phyloP scores from a whole-genome alignment of 1,284 basidiomycete genomes.

The Heterobasidion irregulare region DNA sequence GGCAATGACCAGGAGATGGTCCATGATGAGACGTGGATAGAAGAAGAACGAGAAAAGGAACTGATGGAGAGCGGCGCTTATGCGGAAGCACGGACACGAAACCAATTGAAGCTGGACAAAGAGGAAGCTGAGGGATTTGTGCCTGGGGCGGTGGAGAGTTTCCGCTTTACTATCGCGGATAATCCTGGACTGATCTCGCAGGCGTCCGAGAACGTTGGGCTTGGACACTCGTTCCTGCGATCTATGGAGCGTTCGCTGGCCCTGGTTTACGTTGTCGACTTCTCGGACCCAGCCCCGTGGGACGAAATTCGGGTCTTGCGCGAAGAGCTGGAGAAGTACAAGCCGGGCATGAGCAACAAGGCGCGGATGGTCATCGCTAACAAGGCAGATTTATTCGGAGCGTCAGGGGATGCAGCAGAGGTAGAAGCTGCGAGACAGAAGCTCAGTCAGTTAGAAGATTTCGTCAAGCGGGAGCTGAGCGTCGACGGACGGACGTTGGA shows the following conservation, averaged over 20 bases:
- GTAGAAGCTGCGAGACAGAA: constrained; percentile 53
- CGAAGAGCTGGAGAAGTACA: constrained; percentile 82
- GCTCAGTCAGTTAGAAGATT: constrained; percentile 44
- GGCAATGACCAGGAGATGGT: constrained; percentile 44
- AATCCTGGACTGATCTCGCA: constrained; percentile 88
- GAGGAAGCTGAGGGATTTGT: constrained; percentile 10
- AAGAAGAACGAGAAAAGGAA: constrained; percentile 40
- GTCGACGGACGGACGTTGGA: constrained; percentile 32
- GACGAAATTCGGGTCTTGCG: constrained; percentile 67
- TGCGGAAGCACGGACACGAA: constrained; percentile 40
- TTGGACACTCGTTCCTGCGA: constrained; percentile 91
- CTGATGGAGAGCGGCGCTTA: constrained; percentile 44
- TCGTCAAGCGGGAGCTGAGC: constrained; percentile 40
- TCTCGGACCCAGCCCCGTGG: constrained; percentile 67
- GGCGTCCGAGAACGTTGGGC: constrained; percentile 83
- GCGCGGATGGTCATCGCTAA: constrained; percentile 85
- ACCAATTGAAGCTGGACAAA: constrained; percentile 25
- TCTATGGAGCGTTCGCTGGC: constrained; percentile 90
- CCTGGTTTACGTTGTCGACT: constrained; percentile 89
- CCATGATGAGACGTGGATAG: constrained; percentile 66
- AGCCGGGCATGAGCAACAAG: constrained; percentile 68
- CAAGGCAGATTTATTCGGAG: constrained; percentile 82
- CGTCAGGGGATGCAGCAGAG: constrained; percentile 31
- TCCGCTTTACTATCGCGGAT: constrained; percentile 94
- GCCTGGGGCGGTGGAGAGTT: constrained; percentile 53